Evolutionary conservation across 139 green algal species (phyloP).

Genomic region (Tetraselmis chui): DNA sequence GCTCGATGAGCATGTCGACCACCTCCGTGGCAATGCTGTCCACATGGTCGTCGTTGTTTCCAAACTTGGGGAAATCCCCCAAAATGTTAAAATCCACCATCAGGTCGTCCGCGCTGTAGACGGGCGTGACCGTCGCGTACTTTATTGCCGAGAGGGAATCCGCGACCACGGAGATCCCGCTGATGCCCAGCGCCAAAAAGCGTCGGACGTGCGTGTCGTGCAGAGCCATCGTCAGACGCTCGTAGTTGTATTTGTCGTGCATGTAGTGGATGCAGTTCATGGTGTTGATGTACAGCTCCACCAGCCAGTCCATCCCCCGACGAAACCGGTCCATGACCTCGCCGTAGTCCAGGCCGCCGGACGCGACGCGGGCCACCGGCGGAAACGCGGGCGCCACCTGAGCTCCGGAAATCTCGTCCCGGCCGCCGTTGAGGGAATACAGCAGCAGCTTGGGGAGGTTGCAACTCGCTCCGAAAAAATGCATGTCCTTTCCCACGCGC

Average conservation of each 20-base stretch:
- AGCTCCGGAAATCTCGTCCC: conserved; percentile 52
- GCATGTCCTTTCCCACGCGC: conserved; percentile 66
- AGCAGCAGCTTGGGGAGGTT: conserved; percentile 71
- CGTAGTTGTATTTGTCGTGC: conserved; percentile 72
- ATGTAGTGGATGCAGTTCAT: conserved; percentile 68
- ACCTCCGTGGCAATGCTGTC: conserved; percentile 50
- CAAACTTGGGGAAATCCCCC: conserved; percentile 64
- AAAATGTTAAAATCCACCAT: conserved; percentile 47
- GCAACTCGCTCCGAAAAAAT: conserved; percentile 61
- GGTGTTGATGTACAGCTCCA: conserved; percentile 57
- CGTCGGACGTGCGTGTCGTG: conserved; percentile 61
- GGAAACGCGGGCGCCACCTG: conserved; percentile 39
- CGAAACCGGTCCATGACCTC: conserved; percentile 47
- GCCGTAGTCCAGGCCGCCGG: conserved; percentile 54
- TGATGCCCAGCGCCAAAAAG: conserved; percentile 62
- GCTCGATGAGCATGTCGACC: conserved; percentile 35
- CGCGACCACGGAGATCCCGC: conserved; percentile 52
- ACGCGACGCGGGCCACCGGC: conserved; percentile 19
- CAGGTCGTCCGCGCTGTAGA: conserved; percentile 43
- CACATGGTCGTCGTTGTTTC: conserved; percentile 62
- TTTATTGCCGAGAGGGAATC: conserved; percentile 73
- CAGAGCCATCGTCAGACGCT: conserved; percentile 63
- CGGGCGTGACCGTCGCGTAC: conserved; percentile 51
- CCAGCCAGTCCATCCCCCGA: conserved; percentile 62
- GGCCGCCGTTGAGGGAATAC: conserved; percentile 55